A percentile compares a stretch with the other conserved stretches of the same genome.
Conservation (phyloP, 208 protist genomes). For the Trypanosoma lewisi region DNA sequence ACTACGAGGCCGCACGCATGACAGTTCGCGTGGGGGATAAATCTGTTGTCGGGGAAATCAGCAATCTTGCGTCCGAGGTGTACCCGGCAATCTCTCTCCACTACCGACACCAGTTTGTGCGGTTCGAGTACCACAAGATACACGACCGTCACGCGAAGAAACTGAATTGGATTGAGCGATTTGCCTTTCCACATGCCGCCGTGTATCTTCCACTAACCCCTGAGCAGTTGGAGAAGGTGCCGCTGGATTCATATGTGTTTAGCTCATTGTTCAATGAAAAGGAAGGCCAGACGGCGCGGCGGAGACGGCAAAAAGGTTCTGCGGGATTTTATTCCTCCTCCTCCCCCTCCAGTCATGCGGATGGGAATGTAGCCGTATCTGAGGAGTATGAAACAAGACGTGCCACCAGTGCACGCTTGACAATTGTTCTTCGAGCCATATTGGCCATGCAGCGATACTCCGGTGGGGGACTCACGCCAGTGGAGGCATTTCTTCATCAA, state of each 20-base stretch:
- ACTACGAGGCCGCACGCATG: slow-evolving; percentile 86
- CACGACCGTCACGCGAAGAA: slow-evolving; percentile 55
- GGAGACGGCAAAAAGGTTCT: background rate
- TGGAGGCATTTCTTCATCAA: slow-evolving; percentile 45
- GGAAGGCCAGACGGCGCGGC: background rate
- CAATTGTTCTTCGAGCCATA: slow-evolving; percentile 62
- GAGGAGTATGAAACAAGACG: slow-evolving; percentile 51
- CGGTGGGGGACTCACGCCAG: slow-evolving; percentile 25
- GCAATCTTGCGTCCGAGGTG: slow-evolving; percentile 82
- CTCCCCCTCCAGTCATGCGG: background rate
- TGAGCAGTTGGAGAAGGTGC: slow-evolving; percentile 45
- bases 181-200: slow-evolving; percentile 54
- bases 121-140: slow-evolving; percentile 84
- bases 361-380: background rate
- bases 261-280: slow-evolving; percentile 50
- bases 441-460: slow-evolving; percentile 66
- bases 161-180: slow-evolving; percentile 66
- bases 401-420: slow-evolving; percentile 54
- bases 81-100: slow-evolving; percentile 91
- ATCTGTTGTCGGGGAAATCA: slow-evolving; percentile 82
- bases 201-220: slow-evolving; percentile 53
- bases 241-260: slow-evolving; percentile 78
- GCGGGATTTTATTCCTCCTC: background rate
- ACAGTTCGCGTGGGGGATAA: slow-evolving; percentile 86
- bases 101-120: slow-evolving; percentile 91